A percentile compares a stretch with the other conserved stretches of the same genome.
These are phyloP conservation scores for Aurifilum marmelostoma DNA, from an alignment of 2,329 filamentous ascomycete species.

Conservation along the genomic window DNA sequence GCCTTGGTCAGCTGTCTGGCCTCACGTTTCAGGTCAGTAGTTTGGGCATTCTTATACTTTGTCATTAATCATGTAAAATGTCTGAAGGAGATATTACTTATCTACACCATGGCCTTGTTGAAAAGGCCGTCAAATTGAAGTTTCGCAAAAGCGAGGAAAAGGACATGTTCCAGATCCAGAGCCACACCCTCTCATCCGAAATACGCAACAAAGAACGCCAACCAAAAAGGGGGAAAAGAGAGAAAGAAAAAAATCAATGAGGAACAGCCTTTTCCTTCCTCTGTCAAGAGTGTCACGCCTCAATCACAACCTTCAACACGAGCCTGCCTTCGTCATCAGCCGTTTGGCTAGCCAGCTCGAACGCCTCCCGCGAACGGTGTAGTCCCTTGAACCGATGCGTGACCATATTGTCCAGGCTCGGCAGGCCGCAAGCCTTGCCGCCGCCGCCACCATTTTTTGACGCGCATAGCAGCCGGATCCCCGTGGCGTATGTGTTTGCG, in stretches of 20 bases:
- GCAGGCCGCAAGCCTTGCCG: conserved; percentile 50
- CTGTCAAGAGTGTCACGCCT: conserved; percentile 44
- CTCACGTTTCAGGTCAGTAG: neutral
- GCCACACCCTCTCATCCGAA: neutral
- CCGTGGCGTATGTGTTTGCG: conserved; percentile 73
- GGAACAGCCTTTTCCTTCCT: neutral
- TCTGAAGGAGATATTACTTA: neutral
- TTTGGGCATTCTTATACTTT: neutral
- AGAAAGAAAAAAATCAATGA: neutral
- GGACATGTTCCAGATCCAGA: too few species aligned
- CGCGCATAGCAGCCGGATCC: conserved; percentile 64
- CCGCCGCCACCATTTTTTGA: conserved; percentile 38
- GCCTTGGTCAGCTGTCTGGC: neutral
- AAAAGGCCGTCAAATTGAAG: neutral
- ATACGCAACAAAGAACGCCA: neutral
- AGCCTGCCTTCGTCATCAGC: conserved; percentile 69
- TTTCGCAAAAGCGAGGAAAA: too few species aligned
- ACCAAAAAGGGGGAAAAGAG: neutral
- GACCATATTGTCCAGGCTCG: conserved; percentile 71
- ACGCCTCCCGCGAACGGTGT: conserved; percentile 63
- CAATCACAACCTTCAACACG: conserved; percentile 73
- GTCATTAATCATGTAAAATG: conserved; percentile 12
- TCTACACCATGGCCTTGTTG: neutral
- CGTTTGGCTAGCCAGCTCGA: conserved; percentile 71
- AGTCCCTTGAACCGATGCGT: conserved; percentile 73